Percentiles rank a stretch among this genome's conserved stretches.
These are phyloP conservation scores for Cercis canadensis DNA, from an alignment of 306 rosid species.

Conservation along the genomic window DNA sequence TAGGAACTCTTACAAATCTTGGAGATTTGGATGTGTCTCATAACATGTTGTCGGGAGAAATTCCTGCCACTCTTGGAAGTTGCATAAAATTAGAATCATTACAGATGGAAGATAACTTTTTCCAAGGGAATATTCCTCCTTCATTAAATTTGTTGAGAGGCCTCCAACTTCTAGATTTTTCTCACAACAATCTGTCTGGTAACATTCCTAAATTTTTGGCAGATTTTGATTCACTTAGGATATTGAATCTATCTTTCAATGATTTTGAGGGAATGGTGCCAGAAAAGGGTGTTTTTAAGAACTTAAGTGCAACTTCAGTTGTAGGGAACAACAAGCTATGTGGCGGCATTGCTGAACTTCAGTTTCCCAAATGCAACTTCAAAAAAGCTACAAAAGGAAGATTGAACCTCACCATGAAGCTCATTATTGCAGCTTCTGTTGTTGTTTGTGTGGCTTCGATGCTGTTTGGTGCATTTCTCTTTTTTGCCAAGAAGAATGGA, in stretches of 20 bases:
- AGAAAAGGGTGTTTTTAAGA: constrained; percentile 25
- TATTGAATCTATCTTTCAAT: constrained; percentile 39
- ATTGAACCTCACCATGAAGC: too few relatives aligned
- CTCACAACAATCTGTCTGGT: constrained; percentile 37
- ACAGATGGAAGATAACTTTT: constrained; percentile 23
- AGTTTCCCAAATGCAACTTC: constrained; percentile 20
- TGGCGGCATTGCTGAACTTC: constrained; percentile 33
- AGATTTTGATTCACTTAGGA: background rate
- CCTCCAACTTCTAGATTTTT: constrained; percentile 26
- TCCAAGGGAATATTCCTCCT: constrained; percentile 34
- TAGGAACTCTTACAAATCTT: constrained; percentile 17
- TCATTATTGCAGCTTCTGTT: constrained; percentile 9
- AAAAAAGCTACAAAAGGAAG: background rate
- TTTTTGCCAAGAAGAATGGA: background rate
- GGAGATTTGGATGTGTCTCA: constrained; percentile 27
- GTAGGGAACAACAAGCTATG: background rate
- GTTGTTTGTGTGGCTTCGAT: background rate
- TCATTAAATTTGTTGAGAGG: constrained; percentile 31
- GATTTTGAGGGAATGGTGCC: constrained; percentile 40
- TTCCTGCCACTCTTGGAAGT: constrained; percentile 25
- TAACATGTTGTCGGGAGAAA: constrained; percentile 32
- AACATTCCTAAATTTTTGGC: constrained; percentile 20
- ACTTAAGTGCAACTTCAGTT: background rate
- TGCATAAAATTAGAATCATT: constrained; percentile 34
- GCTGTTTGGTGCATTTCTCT: background rate